Evolutionary conservation across 176 grass and related monocot species (phyloP).

Genomic region (Ananas comosus): DNA sequence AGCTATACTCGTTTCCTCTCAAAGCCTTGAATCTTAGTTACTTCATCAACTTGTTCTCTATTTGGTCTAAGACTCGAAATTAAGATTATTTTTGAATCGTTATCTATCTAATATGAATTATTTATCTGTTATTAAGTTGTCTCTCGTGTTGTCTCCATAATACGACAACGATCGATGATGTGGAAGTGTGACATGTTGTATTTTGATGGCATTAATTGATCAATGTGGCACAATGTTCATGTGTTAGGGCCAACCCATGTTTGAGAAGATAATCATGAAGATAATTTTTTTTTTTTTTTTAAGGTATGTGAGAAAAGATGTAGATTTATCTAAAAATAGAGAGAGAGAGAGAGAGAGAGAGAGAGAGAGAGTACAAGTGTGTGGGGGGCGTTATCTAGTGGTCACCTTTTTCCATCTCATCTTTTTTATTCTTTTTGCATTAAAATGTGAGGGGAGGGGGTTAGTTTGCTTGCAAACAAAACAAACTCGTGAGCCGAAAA

Average conservation of each 20-base stretch:
- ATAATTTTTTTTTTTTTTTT: neutral
- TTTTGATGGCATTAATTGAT: constrained; percentile 33
- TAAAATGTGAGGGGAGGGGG: neutral
- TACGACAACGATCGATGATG: neutral
- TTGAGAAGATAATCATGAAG: constrained; percentile 19
- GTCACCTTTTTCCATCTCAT: neutral
- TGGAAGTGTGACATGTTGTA: neutral
- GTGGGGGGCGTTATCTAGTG: neutral
- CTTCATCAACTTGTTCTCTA: constrained; percentile 7
- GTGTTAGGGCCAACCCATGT: constrained; percentile 16
- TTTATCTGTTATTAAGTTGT: too few species aligned
- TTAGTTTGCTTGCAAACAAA: constrained; percentile 37
- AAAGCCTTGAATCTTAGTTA: neutral
- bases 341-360: neutral
- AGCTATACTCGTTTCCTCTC: neutral
- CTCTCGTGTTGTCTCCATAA: neutral
- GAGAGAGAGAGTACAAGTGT: neutral
- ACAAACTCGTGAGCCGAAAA: constrained; percentile 35
- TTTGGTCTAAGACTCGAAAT: neutral
- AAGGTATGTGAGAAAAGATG: constrained; percentile 19
- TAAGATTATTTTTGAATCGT: too few species aligned
- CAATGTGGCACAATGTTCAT: constrained; percentile 15
- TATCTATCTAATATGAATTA: too few species aligned
- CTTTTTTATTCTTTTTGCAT: neutral
- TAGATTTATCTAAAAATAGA: constrained; percentile 13